Conservation (phyloP, 1,284 basidiomycete species). For the Trichosporon coremiiforme region DNA sequence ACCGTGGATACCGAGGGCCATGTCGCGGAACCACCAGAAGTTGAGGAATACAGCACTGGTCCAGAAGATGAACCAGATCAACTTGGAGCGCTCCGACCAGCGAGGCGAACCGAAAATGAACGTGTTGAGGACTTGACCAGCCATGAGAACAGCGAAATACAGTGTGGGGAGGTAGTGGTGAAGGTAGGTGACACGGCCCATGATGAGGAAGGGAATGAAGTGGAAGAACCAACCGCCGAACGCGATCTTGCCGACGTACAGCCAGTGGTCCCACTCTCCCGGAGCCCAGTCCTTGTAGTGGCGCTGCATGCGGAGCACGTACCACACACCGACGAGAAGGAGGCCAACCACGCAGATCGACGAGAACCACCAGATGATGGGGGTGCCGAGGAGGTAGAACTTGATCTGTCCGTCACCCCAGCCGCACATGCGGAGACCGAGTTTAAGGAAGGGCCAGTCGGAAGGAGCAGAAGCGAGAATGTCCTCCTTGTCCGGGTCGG, state of each 20-base stretch:
- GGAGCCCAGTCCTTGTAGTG: conserved; percentile 87
- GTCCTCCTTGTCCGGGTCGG: conserved; percentile 97
- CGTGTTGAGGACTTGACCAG: conserved; percentile 87
- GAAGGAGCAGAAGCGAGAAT: conserved; percentile 87
- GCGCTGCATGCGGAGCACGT: conserved; percentile 81
- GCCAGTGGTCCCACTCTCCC: conserved; percentile 92
- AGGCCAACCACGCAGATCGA: conserved; percentile 68
- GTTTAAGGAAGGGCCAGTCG: conserved; percentile 90
- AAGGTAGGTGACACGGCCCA: conserved; percentile 72
- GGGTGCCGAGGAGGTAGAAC: conserved; percentile 92
- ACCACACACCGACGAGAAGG: conserved; percentile 64
- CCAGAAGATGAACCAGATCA: conserved; percentile 68
- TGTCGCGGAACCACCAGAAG: conserved; percentile 92
- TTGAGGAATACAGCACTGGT: conserved; percentile 67
- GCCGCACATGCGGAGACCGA: conserved; percentile 94
- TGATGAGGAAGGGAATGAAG: conserved; percentile 91
- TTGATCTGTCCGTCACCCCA: conserved; percentile 88
- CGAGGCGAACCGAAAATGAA: conserved; percentile 76
- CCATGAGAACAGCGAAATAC: conserved; percentile 93
- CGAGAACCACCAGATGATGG: conserved; percentile 88
- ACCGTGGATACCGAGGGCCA: conserved; percentile 86
- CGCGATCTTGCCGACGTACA: conserved; percentile 89
- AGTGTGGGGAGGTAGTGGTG: conserved; percentile 75
- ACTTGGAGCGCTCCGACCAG: conserved; percentile 67
- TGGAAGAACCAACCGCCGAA: conserved; percentile 92